Percentiles rank a stretch among this genome's conserved stretches.
phyloP scores from a whole-genome alignment of 208 protist genomes.

The Leishmania major region DNA sequence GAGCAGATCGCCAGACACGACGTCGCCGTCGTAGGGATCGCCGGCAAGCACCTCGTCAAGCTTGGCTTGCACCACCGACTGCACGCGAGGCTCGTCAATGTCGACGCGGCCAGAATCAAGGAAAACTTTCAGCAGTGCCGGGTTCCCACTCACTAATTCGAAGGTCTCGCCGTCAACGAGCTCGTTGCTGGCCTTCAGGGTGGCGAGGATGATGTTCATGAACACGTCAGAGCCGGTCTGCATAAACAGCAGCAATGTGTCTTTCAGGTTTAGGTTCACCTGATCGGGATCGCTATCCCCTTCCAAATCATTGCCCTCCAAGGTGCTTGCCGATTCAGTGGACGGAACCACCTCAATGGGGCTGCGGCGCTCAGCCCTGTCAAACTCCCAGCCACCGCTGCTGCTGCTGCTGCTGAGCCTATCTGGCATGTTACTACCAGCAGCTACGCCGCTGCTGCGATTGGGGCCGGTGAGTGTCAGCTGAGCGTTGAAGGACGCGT shows the following conservation, averaged over 20 bases:
- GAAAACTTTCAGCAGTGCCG: slow-evolving; percentile 61
- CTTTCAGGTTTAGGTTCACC: slow-evolving; percentile 71
- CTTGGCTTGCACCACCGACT: slow-evolving; percentile 71
- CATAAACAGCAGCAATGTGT: slow-evolving; percentile 74
- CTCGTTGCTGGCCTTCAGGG: slow-evolving; percentile 60
- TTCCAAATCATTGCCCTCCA: slow-evolving; percentile 8
- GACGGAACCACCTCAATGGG: neutral
- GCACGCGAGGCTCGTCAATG: slow-evolving; percentile 54
- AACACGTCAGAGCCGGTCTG: slow-evolving; percentile 71
- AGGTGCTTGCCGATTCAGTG: slow-evolving; percentile 18
- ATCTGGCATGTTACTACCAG: neutral
- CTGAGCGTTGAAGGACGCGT: neutral
- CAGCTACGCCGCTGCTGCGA: neutral
- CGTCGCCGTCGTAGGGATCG: slow-evolving; percentile 45
- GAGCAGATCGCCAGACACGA: slow-evolving; percentile 51
- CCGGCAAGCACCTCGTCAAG: slow-evolving; percentile 57
- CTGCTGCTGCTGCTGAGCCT: slow-evolving; percentile 10
- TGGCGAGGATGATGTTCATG: slow-evolving; percentile 86
- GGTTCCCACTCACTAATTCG: slow-evolving; percentile 51
- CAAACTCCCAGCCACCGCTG: slow-evolving; percentile 27
- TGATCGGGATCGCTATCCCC: slow-evolving; percentile 24
- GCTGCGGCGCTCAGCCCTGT: slow-evolving; percentile 17
- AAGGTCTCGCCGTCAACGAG: slow-evolving; percentile 65
- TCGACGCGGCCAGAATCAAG: slow-evolving; percentile 68
- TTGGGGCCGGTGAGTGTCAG: neutral